Conservation (phyloP, 148 eudicot genomes). For the Heliamphora exappendiculata region DNA sequence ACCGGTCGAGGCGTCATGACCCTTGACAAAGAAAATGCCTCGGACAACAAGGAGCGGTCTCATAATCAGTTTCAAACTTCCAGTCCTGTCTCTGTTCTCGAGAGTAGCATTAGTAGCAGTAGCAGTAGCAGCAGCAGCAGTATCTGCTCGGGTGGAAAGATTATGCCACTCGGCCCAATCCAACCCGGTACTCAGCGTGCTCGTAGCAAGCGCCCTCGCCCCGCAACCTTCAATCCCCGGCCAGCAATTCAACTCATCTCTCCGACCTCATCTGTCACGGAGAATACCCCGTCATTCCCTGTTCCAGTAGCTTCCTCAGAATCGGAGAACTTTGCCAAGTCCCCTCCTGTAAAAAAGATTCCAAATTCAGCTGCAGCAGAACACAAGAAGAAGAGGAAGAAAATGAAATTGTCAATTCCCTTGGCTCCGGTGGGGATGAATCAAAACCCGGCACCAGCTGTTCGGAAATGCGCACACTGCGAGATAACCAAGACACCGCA, state of each 20-base stretch:
- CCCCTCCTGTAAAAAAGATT: conserved; percentile 16
- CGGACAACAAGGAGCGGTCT: conserved; percentile 21
- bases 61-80: conserved; percentile 55
- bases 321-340: conserved; percentile 27
- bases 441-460: conserved; percentile 22
- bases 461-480: conserved; percentile 85
- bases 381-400: conserved; percentile 58
- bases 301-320: conserved; percentile 20
- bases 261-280: conserved; percentile 26
- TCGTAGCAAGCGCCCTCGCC: conserved; percentile 88
- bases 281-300: conserved; percentile 14
- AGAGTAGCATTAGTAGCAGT: conserved; percentile 56
- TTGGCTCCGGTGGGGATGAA: conserved; percentile 18
- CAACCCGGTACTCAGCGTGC: conserved; percentile 54
- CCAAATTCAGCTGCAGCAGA: conserved; percentile 8
- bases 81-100: conserved; percentile 71
- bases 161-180: conserved; percentile 28
- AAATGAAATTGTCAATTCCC: conserved; percentile 43
- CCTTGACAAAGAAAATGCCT: conserved; percentile 28
- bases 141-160: conserved; percentile 37
- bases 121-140: conserved; percentile 52
- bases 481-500: conserved; percentile 95
- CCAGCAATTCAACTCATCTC: conserved; percentile 32
- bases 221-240: conserved; percentile 55
- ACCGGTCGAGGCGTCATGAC: conserved; percentile 62